Base-by-base conservation (phyloP, 2,329 filamentous ascomycete species). In the Penicillium sp. region DNA sequence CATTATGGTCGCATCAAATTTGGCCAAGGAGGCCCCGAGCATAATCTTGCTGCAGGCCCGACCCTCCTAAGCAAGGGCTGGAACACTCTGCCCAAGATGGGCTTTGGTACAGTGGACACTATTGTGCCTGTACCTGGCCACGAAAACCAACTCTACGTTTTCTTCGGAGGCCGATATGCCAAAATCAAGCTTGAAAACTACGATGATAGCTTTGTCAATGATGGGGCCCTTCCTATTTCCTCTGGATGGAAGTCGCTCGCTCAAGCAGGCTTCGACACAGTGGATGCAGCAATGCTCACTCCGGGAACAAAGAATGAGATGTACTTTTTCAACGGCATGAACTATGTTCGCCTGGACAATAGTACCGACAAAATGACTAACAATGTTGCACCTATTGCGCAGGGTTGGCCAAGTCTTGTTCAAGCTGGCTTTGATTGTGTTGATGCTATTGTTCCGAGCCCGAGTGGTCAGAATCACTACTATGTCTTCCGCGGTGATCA, bases 111-210 rank as follows among this genome's bases (percentile, higher is more conserved):
- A 12, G n/a, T 37, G 22, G 38, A 44, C 38, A 37, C 49, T 28
- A 7, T 51, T 16, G 49, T 44, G 22, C 22, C 49, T 26, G 31
- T 36, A 4, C 31, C 40, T 10, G 49, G 40, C 11, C 10, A 36
- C 16, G 40, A 36, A 14, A 19, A 44, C 16, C 49, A 51, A 26
- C 40, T 51, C 4, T 50, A 42, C 30, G 38, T 50, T n/a, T 50
- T 50, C 38, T 50, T 36, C 16, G 30, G 38, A n/a, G 48, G 48
- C 30, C 48, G 38, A 11, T 50, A 50, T 26, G 16, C 31, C 31
- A 26, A 30, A n/a, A 51, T 45, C 30, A 51, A 44, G 31, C 25
- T 50, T 38, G 48, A 50, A 22, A 50, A 50, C 19, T 50, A 42
- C 48, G 48, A 50, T 17, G 48, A 50, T 19, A 42, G 16, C 37